Percentiles rank a stretch among this genome's conserved stretches.
Conservation (phyloP, 768 basidiomycete species). For the Calocybe gangraenosa region DNA sequence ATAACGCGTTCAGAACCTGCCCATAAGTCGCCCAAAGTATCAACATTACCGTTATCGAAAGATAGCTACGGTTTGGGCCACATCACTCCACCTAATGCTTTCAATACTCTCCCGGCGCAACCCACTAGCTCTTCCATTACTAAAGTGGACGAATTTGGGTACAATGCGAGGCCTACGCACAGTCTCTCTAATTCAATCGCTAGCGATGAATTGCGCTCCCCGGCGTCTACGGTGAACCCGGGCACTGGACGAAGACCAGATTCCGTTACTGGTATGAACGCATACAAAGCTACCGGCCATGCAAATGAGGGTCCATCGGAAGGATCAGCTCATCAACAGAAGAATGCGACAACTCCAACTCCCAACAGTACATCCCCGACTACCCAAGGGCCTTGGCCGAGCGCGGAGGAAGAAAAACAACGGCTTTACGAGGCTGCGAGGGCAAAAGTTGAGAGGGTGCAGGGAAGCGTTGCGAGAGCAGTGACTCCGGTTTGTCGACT, state of each 20-base stretch:
- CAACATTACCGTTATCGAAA: constrained; percentile 13
- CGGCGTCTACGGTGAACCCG: constrained; percentile 8
- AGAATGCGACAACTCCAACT: background rate
- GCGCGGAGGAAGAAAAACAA: constrained; percentile 62
- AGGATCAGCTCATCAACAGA: constrained; percentile 4
- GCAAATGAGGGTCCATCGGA: constrained; percentile 25
- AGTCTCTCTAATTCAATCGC: constrained; percentile 18
- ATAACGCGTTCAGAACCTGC: constrained; percentile 6
- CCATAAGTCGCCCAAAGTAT: constrained; percentile 7
- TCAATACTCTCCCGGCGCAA: constrained; percentile 4
- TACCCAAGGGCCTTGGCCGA: constrained; percentile 40
- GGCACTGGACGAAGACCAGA: constrained; percentile 19
- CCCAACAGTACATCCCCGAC: constrained; percentile 1
- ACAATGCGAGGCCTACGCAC: constrained; percentile 14
- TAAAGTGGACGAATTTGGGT: constrained; percentile 21
- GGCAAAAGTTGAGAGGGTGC: constrained; percentile 52
- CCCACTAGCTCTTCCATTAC: background rate
- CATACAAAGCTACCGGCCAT: constrained; percentile 31
- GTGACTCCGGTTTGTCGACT: constrained; percentile 28
- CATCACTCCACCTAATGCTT: constrained; percentile 5
- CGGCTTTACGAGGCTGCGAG: constrained; percentile 61
- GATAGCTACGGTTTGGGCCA: constrained; percentile 4
- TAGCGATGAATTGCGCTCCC: constrained; percentile 15
- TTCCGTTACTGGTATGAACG: constrained; percentile 19
- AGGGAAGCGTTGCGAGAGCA: constrained; percentile 31